Conservation (phyloP, 2,329 filamentous ascomycete genomes). For the Fusarium pseudograminearum region DNA sequence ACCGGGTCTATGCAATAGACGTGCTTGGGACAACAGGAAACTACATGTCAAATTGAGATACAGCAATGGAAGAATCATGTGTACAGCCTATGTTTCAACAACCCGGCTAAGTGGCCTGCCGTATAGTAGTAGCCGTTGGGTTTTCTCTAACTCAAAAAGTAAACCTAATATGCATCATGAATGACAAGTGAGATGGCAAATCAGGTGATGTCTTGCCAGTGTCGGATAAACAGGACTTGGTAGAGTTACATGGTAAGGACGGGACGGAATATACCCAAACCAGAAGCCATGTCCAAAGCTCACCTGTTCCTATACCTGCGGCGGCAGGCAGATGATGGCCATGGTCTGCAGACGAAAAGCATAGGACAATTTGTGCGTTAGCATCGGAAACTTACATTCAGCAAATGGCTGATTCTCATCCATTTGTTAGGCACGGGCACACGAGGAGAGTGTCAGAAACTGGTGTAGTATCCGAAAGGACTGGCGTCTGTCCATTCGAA, state of each 20-base stretch:
- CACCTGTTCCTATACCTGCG: conserved; percentile 16
- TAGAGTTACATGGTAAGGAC: conserved; percentile 1
- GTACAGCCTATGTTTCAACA: not conserved
- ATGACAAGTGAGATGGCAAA: conserved; percentile 5
- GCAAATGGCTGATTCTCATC: conserved; percentile 21
- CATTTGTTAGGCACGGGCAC: conserved; percentile 33
- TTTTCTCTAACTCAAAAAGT: not conserved
- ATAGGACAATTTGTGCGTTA: conserved; percentile 6
- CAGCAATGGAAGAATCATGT: not conserved
- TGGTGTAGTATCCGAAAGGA: conserved; percentile 17
- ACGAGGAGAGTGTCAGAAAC: conserved; percentile 24
- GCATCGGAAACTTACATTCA: conserved; percentile 2
- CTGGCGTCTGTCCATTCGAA: conserved; percentile 28
- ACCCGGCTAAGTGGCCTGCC: not conserved
- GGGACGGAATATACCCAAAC: not conserved
- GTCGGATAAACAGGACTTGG: conserved; percentile 4
- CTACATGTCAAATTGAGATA: not conserved
- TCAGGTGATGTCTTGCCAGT: conserved; percentile 32
- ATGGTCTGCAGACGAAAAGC: conserved; percentile 24
- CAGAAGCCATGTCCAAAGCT: conserved; percentile 6
- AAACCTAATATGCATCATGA: not conserved
- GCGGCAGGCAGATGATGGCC: conserved; percentile 18
- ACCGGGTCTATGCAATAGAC: not conserved
- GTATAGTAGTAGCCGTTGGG: not conserved
- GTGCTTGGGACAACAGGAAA: not conserved